These are phyloP conservation scores for Colletotrichum sp. DNA, from an alignment of 2,329 filamentous ascomycete genomes.

Conservation along the genomic window DNA sequence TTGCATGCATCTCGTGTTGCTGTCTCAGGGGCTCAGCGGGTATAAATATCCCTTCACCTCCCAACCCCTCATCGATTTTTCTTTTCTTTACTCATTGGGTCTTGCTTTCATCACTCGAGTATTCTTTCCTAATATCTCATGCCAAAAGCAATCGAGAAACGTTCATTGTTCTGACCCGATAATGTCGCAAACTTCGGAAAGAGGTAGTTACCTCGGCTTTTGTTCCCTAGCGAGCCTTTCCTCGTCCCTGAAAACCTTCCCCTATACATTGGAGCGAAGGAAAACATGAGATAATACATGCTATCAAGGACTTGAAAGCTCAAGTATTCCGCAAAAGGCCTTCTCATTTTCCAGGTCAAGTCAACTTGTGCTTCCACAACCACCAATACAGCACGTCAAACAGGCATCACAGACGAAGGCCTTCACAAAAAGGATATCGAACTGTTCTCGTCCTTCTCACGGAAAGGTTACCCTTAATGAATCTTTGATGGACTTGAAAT, in stretches of 20 bases:
- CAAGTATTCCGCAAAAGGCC: rapidly evolving
- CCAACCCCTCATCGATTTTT: background rate
- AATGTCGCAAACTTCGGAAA: background rate
- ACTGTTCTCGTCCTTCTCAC: rapidly evolving
- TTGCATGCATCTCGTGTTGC: background rate
- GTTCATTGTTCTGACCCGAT: background rate
- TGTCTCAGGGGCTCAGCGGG: background rate
- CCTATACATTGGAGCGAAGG: background rate
- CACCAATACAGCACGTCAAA: rapidly evolving
- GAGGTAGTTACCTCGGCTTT: background rate
- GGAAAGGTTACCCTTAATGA: background rate
- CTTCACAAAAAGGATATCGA: background rate
- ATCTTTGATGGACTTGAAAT: background rate
- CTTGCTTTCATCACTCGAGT: background rate
- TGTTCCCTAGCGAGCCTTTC: rapidly evolving
- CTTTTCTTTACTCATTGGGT: background rate
- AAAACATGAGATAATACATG: rapidly evolving
- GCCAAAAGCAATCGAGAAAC: background rate
- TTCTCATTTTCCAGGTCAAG: background rate
- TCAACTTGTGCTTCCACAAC: background rate
- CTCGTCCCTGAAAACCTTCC: background rate
- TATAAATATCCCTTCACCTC: background rate
- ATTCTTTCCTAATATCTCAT: rapidly evolving
- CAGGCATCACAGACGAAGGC: background rate
- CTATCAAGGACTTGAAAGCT: background rate